phyloP scores from a whole-genome alignment of 805 yeast species.

The Wickerhamiella dianesei region DNA sequence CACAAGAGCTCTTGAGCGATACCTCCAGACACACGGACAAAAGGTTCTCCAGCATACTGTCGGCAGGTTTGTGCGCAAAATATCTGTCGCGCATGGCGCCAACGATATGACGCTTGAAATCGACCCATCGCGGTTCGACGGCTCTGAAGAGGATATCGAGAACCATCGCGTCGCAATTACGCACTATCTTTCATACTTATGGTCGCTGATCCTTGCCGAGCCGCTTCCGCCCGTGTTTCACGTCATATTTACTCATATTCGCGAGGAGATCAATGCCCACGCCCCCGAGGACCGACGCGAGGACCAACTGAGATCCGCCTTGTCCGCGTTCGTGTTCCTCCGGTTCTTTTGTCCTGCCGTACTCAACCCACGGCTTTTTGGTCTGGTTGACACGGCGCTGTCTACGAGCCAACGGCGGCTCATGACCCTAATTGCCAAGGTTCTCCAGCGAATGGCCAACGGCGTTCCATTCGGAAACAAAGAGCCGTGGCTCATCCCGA shows the following conservation, averaged over 20 bases:
- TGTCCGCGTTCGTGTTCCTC: slow-evolving; percentile 72
- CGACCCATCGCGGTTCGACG: slow-evolving; percentile 52
- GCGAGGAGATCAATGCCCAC: slow-evolving; percentile 6
- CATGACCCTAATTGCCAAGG: slow-evolving; percentile 65
- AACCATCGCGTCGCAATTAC: slow-evolving; percentile 37
- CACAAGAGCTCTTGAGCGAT: slow-evolving; percentile 68
- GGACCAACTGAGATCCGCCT: slow-evolving; percentile 44
- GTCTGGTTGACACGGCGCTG: slow-evolving; percentile 56
- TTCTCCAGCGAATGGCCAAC: slow-evolving; percentile 62
- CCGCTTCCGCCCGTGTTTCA: slow-evolving; percentile 18
- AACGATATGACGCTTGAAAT: slow-evolving; percentile 51
- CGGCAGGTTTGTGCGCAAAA: slow-evolving; percentile 48
- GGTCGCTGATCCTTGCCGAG: slow-evolving; percentile 15
- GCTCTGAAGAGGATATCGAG: slow-evolving; percentile 28
- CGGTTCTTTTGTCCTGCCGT: slow-evolving; percentile 85
- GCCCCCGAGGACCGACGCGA: not conserved
- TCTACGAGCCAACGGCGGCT: slow-evolving; percentile 62
- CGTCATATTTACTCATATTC: slow-evolving; percentile 13
- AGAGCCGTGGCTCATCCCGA: slow-evolving; percentile 61
- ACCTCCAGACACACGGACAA: slow-evolving; percentile 62
- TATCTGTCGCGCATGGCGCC: slow-evolving; percentile 28
- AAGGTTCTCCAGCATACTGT: slow-evolving; percentile 62
- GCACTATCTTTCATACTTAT: slow-evolving; percentile 25
- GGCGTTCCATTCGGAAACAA: slow-evolving; percentile 63
- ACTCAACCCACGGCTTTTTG: slow-evolving; percentile 75